Conservation (phyloP, 1,284 basidiomycete genomes). For the Pseudozyma flocculosa region DNA sequence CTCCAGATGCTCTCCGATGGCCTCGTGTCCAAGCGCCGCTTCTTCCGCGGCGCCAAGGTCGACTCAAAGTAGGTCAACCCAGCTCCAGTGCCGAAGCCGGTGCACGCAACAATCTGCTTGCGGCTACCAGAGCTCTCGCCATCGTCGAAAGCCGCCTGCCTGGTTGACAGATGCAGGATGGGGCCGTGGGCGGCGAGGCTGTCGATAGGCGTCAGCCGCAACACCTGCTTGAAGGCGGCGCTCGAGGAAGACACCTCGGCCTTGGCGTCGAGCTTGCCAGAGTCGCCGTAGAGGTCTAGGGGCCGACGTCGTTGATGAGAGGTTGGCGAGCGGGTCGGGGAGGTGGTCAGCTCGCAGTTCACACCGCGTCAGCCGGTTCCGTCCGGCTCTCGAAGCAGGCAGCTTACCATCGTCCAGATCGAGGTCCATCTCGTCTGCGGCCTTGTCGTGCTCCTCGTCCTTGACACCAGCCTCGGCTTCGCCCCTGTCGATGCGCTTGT, state of each 20-base stretch:
- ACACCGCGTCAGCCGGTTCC: too few species aligned
- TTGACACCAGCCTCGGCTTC: background rate
- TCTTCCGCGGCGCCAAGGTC: background rate
- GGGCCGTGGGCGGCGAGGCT: slow-evolving; percentile 9
- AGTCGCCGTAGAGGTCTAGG: slow-evolving; percentile 55
- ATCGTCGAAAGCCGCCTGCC: background rate
- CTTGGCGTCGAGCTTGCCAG: slow-evolving; percentile 7
- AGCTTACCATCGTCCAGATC: slow-evolving; percentile 66
- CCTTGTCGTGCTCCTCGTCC: background rate
- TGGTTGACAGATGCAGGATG: slow-evolving; percentile 2
- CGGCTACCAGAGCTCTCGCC: background rate
- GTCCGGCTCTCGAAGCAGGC: too few species aligned
- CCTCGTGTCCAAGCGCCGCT: background rate
- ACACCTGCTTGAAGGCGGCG: background rate
- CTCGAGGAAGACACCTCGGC: background rate
- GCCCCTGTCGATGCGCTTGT: background rate
- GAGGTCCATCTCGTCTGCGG: slow-evolving; percentile 65
- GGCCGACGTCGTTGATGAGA: background rate
- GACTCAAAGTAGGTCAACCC: slow-evolving; percentile 4
- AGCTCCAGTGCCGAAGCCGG: background rate
- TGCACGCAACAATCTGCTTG: slow-evolving; percentile 2
- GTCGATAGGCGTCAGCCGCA: background rate
- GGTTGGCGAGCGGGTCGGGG: too few species aligned
- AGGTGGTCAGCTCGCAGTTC: too few species aligned
- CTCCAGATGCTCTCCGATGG: background rate